These are phyloP conservation scores for Dittrichia graveolens DNA, from an alignment of 129 eudicot species.

Conservation along the genomic window DNA sequence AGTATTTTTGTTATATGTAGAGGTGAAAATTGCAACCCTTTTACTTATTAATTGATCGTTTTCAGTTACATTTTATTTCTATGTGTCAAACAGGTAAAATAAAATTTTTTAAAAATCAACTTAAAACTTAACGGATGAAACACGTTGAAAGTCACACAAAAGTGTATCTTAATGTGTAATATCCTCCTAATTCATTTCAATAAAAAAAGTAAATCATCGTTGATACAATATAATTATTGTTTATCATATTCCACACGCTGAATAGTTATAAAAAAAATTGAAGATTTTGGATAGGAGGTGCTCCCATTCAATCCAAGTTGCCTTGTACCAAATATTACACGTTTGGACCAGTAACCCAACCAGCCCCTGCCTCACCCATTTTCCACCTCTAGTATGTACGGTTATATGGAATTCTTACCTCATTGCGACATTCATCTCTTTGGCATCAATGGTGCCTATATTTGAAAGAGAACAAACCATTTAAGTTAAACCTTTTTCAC, in stretches of 20 bases:
- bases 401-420: slow-evolving; percentile 51
- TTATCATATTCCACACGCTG: background rate
- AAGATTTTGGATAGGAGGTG: background rate
- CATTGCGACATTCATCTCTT: slow-evolving; percentile 97
- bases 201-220: background rate
- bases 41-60: background rate
- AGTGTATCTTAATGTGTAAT: background rate
- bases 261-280: background rate
- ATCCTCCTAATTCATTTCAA: background rate
- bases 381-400: background rate
- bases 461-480: slow-evolving; percentile 18
- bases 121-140: background rate
- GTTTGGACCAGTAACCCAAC: slow-evolving; percentile 3
- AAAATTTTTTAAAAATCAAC: background rate
- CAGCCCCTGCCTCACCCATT: background rate
- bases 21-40: background rate
- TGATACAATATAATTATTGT: background rate
- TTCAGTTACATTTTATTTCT: background rate
- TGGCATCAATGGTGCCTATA: slow-evolving; percentile 92
- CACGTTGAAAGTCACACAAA: background rate
- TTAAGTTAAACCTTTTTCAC: background rate
- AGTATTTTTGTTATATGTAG: background rate
- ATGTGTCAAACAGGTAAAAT: background rate
- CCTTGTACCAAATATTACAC: background rate
- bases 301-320: background rate